Base-by-base conservation (phyloP, 1,139 yeast species). In the Nadsonia commutata region DNA sequence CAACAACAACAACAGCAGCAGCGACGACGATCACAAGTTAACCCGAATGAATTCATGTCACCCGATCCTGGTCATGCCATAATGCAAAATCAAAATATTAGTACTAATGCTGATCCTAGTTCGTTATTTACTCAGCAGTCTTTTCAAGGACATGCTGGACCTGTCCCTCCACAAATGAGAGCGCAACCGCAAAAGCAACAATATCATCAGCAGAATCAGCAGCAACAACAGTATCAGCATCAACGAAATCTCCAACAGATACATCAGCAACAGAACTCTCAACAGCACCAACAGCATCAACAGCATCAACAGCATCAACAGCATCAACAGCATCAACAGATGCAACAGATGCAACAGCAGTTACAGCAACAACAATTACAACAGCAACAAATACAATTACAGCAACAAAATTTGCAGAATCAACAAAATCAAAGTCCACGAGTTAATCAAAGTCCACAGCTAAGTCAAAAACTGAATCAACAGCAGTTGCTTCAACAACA, bases 241-340 rank as follows among this genome's bases (percentile, higher is more conserved):
- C 23, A 21, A 21, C 23, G 9, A 21, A 6, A 21, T 18, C 43
- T 18, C 27, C 48, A 42, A 31, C 45, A 18, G n/a, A 48, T 37
- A 33, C 49, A 44, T 42, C 41, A 23, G 39, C 44, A 42, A 31
- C 50, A 46, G 40, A 40, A 18, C 17, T 36, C 8, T 18, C 43
- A 21, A 36, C 48, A 42, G 36, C 45, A 18, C n/a, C 49, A 38
- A 33, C 49, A 44, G 43, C 41, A 23, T 37, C 44, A 42, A 31
- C 50, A 46, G 40, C 37, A 37, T 8, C 42, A 9, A 16, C 44
- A 37, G 13, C 42, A 42, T 22, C 42, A 36, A 20, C 48, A 43
- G 18, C 47, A 40, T n/a, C 51, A 43, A 21, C 51, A 44, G 16
- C 49, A 43, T 19, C 52, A 43, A 36, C 47, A 39, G 27, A 46